Evolutionary conservation across 2,329 filamentous ascomycete species (phyloP), one percentile per base, ranked within the genome.

Genomic region (Amesomyces nigricolor): DNA sequence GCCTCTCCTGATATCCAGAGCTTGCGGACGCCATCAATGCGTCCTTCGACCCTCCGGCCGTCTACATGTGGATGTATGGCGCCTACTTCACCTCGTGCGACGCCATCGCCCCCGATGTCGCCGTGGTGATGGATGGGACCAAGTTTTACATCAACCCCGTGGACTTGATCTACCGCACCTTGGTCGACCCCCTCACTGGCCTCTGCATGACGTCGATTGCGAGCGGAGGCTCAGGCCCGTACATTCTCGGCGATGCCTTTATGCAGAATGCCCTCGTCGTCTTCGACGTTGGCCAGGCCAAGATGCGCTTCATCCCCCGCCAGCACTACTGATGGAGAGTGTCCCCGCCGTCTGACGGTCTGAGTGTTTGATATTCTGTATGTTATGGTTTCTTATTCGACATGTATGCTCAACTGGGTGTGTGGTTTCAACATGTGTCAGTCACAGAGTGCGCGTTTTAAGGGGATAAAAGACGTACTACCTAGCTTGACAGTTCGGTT

Each of bases 181-280:
- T 75, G 16, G 63, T 69, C 9, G 75, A 80, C 47, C 72, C 73
- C 0, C 46, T 72, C 47, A 78, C 73, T 7, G 75, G 74, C 0
- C 70, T 76, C 48, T 81, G 78, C 62, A 74, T 76, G 58, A 71
- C 77, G 32, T 72, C 72, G 5, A 71, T 80, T 53, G 67, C 74
- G 11, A 75, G 66, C 46, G 76, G 76, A 1, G 73, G 72, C 0
- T 59, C 67, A 0, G 74, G 76, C 7, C 76, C 76, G 6, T 79
- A 75, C 55, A 74, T 80, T 22, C 63, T 81, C 32, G 78, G 78
- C 0, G 73, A 75, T 35, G 71, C 72, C 6, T 81, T 79, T 54
- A 64, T 81, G 57, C 73, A 78, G 63, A 80, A 76, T 53, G 75
- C 76, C 2, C 64, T 80, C 49, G 72, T 73, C 0, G 75, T 79